A percentile compares a stretch with the other conserved stretches of the same genome.
Conservation (phyloP, 148 eudicot species). For the Persicaria tinctoria region DNA sequence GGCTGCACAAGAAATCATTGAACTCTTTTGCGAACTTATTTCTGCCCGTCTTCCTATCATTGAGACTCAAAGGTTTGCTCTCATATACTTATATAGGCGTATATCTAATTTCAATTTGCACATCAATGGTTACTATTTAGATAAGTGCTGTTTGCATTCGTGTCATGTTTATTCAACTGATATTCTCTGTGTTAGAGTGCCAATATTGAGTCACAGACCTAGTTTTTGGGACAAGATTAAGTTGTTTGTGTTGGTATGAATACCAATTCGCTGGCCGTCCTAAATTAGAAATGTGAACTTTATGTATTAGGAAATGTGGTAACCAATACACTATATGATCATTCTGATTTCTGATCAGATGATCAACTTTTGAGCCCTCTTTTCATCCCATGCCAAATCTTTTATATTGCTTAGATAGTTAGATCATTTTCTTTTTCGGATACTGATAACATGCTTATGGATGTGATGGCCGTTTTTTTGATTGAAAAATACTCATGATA, state of each 20-base stretch:
- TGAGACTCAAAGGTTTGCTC: conserved; percentile 68
- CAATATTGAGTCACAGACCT: too few relatives aligned
- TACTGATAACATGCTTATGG: too few relatives aligned
- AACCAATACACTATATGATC: background rate
- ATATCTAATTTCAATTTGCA: too few relatives aligned
- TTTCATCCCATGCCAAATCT: background rate
- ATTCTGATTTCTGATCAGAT: background rate
- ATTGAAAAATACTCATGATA: background rate
- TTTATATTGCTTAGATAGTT: too few relatives aligned
- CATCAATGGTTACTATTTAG: too few relatives aligned
- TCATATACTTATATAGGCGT: too few relatives aligned
- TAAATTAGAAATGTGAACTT: background rate
- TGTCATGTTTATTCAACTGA: too few relatives aligned
- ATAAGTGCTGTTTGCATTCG: background rate
- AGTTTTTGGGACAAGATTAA: background rate
- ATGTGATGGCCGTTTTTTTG: too few relatives aligned
- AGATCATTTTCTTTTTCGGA: too few relatives aligned
- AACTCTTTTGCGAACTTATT: conserved; percentile 85
- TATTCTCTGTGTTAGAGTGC: too few relatives aligned
- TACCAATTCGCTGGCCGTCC: background rate
- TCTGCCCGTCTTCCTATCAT: conserved; percentile 92
- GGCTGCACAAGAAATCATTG: conserved; percentile 98
- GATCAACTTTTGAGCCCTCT: background rate
- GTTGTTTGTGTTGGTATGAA: background rate
- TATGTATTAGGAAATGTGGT: background rate